These are phyloP conservation scores for Setaria italica DNA, from an alignment of 202 grass and related monocot species.

Conservation along the genomic window DNA sequence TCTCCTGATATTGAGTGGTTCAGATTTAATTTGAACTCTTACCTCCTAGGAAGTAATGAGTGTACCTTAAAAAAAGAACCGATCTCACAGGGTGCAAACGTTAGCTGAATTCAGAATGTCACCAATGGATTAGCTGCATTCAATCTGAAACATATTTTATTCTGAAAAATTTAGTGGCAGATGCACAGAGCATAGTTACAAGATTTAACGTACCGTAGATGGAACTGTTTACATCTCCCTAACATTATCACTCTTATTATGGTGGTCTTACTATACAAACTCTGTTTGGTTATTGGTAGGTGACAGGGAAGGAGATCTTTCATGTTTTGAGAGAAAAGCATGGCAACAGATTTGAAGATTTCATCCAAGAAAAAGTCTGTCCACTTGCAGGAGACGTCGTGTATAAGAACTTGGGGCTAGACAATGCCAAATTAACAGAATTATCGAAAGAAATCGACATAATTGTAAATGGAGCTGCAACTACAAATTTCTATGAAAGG, in stretches of 20 bases:
- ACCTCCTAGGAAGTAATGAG: too few species aligned
- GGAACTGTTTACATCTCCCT: not conserved
- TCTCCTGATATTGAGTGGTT: too few species aligned
- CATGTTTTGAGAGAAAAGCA: constrained; percentile 47
- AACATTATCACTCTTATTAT: not conserved
- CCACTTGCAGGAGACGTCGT: constrained; percentile 55
- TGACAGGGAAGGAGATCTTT: constrained; percentile 49
- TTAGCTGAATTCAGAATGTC: not conserved
- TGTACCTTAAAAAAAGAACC: too few species aligned
- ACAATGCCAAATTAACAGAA: constrained; percentile 17
- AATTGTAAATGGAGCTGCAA: constrained; percentile 57
- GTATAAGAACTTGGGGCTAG: constrained; percentile 54
- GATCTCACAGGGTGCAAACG: too few species aligned
- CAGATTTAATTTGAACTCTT: too few species aligned
- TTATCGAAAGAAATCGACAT: constrained; percentile 47
- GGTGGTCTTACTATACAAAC: not conserved
- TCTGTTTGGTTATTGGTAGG: constrained; percentile 7
- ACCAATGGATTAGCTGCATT: not conserved
- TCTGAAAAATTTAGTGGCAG: not conserved
- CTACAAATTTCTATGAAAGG: constrained; percentile 65
- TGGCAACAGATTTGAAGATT: constrained; percentile 36
- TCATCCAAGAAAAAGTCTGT: constrained; percentile 58
- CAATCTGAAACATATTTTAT: not conserved
- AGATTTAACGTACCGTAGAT: not conserved
- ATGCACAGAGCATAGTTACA: not conserved